Base-by-base conservation (phyloP, 73 alveolate species). In the Paramecium caudatum region DNA sequence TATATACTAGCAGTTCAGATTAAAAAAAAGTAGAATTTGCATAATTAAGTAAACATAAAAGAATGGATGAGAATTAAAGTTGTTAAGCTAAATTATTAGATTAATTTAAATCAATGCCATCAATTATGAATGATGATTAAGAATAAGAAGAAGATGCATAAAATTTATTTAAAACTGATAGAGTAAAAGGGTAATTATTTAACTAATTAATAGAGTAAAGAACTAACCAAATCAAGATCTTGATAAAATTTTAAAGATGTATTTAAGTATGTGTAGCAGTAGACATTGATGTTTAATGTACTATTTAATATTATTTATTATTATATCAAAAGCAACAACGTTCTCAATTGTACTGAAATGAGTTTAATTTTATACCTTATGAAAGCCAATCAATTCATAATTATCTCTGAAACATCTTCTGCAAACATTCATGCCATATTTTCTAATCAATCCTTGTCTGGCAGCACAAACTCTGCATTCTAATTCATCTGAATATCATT, bases 401-500 rank as follows among this genome's bases (percentile, higher is more conserved):
- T 96, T 94, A 82, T 97, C 99, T 94, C 99, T 97, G 95, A 97
- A 97, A 95, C 98, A 94, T 95, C 98, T 96, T 95, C 99, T 96
- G 95, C 98, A 95, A 68, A 95, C 94, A 93, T 91, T 82, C 90
- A 97, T 88, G 50, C 94, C 97, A 95, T 97, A 96, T 95, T 97
- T 97, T 93, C 98, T 96, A 92, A 97, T 96, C 48, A 97, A 96
- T 74, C 99, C 99, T 81, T 95, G 95, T 84, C 97, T 91, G 91
- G 93, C 94, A 91, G 92, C 93, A 94, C 98, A 94, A 68, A 97
- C 97, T 93, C 99, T 94, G 96, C 99, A 97, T 81, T 91, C 90
- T 78, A 49, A 39, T 63, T 19, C n/a, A 21, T 74, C 12, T 74
- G 25, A 41, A 27, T 45, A 8, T 16, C 39, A 16, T 41, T 41